Conservation (phyloP, 1,139 yeast genomes). For the Entelexis paramagnoliae region DNA sequence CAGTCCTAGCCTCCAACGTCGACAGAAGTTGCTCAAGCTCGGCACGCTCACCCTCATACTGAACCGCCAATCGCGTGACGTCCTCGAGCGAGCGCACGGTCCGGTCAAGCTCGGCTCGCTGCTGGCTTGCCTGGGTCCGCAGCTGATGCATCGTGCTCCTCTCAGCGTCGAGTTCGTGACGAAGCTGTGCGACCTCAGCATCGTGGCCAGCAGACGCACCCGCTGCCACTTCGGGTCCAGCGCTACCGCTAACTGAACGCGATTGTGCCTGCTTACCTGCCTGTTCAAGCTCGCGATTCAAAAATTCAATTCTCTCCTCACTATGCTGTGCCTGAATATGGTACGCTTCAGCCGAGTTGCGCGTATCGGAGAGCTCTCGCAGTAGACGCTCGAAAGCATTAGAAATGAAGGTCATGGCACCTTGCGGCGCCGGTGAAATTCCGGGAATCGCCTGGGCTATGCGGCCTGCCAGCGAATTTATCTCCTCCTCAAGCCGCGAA, state of each 20-base stretch:
- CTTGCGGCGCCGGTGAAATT: conserved; percentile 19
- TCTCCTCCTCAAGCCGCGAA: conserved; percentile 13
- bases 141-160: conserved; percentile 28
- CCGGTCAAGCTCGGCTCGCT: conserved; percentile 29
- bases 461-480: conserved; percentile 13
- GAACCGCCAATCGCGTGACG: conserved; percentile 33
- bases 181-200: conserved; percentile 27
- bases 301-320: conserved; percentile 15
- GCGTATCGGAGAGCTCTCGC: conserved; percentile 16
- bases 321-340: conserved; percentile 17
- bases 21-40: conserved; percentile 27
- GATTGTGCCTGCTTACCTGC: not conserved
- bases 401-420: conserved; percentile 15
- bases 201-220: not conserved
- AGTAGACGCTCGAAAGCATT: conserved; percentile 17
- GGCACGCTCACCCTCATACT: conserved; percentile 31
- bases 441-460: conserved; percentile 17
- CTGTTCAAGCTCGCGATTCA: conserved; percentile 5
- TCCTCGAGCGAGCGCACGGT: conserved; percentile 32
- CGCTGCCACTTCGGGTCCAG: conserved; percentile 1
- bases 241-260: conserved; percentile 3
- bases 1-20: conserved; percentile 25
- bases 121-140: conserved; percentile 29
- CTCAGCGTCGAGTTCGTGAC: conserved; percentile 27
- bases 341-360: conserved; percentile 17